These are phyloP conservation scores for Fusarium vanettenii DNA, from an alignment of 2,329 filamentous ascomycete genomes.

Conservation along the genomic window DNA sequence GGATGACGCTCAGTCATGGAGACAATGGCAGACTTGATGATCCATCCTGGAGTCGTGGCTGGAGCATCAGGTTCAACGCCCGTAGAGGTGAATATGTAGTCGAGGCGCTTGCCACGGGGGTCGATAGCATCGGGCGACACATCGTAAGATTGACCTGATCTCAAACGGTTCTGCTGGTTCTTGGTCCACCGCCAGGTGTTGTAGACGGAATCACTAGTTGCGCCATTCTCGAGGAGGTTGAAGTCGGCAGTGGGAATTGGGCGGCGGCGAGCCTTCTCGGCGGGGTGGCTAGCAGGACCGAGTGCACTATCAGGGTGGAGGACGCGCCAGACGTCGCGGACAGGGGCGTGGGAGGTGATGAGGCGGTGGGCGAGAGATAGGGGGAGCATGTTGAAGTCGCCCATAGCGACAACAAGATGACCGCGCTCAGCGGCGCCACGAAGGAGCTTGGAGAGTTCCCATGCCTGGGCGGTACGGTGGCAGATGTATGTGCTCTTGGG, in stretches of 20 bases:
- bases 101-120: conserved; percentile 83
- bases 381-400: conserved; percentile 98
- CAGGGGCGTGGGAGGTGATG: conserved; percentile 80
- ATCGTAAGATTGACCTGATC: conserved; percentile 64
- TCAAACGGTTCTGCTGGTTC: conserved; percentile 73
- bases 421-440: conserved; percentile 82
- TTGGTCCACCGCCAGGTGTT: conserved; percentile 96
- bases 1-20: conserved; percentile 87
- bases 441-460: conserved; percentile 93
- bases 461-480: conserved; percentile 91
- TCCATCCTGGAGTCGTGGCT: conserved; percentile 64
- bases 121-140: conserved; percentile 77
- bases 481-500: conserved; percentile 87
- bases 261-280: conserved; percentile 73
- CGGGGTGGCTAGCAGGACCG: conserved; percentile 75
- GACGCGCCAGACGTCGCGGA: conserved; percentile 86
- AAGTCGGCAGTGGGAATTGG: conserved; percentile 80
- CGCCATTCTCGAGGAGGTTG: conserved; percentile 84
- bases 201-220: conserved; percentile 84
- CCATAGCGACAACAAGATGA: conserved; percentile 85
- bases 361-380: conserved; percentile 85
- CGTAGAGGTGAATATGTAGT: conserved; percentile 89
- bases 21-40: conserved; percentile 76
- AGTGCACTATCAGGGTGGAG: conserved; percentile 86
- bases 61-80: conserved; percentile 53